phyloP scores from a whole-genome alignment of 192 early-diverging fungal species.

The Dissophora ornata region DNA sequence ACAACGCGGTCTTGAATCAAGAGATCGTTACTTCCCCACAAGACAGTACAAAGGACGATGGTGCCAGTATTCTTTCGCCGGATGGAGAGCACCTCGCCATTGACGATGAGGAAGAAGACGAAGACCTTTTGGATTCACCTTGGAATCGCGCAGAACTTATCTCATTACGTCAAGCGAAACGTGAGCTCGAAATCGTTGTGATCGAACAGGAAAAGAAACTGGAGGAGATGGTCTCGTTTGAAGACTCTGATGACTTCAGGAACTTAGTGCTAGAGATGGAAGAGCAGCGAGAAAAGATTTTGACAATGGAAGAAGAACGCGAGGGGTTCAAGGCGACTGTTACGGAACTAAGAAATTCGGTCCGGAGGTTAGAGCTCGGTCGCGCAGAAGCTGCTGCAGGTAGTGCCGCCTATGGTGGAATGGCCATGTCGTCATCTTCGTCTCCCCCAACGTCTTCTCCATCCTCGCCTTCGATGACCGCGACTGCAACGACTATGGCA shows the following conservation, averaged over 20 bases:
- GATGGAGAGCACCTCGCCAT: conserved; percentile 30
- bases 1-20: neutral
- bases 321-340: conserved; percentile 21
- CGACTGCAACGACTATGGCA: neutral
- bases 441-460: conserved; percentile 1
- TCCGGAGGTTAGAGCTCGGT: conserved; percentile 17
- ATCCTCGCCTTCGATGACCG: neutral
- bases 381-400: neutral
- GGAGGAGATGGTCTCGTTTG: conserved; percentile 46
- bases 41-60: conserved; percentile 9
- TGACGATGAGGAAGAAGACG: conserved; percentile 31
- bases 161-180: conserved; percentile 54
- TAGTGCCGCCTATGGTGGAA: neutral
- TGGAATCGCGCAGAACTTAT: conserved; percentile 57
- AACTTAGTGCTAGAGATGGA: conserved; percentile 32
- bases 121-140: conserved; percentile 38
- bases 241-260: conserved; percentile 42
- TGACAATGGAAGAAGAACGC: conserved; percentile 42
- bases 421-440: neutral
- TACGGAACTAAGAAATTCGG: conserved; percentile 16
- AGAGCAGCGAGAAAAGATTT: conserved; percentile 40
- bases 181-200: conserved; percentile 66
- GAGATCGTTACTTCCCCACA: neutral
- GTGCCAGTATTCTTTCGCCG: conserved; percentile 11
- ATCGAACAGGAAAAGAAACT: conserved; percentile 59